Conservation (phyloP, 768 basidiomycete species). For the Lyophyllum atratum region DNA sequence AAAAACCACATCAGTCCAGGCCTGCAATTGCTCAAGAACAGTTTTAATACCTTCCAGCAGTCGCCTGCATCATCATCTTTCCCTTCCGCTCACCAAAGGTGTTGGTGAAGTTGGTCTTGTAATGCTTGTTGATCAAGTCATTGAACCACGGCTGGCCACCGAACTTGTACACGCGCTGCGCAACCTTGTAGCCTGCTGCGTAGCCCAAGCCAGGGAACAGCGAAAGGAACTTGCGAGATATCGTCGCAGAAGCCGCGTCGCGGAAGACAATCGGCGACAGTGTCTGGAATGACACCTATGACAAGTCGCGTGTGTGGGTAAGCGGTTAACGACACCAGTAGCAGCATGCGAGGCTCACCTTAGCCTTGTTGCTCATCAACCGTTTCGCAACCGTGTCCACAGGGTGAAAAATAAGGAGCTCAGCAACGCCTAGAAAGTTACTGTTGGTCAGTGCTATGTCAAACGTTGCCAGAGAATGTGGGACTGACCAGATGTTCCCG, state of each 20-base stretch:
- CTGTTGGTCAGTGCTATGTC: not conserved
- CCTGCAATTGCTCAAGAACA: not conserved
- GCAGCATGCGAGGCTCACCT: slow-evolving; percentile 42
- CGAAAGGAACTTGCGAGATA: slow-evolving; percentile 74
- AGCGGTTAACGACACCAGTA: not conserved
- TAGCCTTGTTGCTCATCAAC: slow-evolving; percentile 95
- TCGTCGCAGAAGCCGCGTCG: slow-evolving; percentile 70
- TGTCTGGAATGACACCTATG: slow-evolving; percentile 61
- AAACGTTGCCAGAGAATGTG: not conserved
- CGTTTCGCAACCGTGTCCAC: slow-evolving; percentile 99
- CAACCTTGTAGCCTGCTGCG: slow-evolving; percentile 96
- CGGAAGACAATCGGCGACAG: slow-evolving; percentile 86
- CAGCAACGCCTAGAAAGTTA: slow-evolving; percentile 74
- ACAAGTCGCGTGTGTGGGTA: not conserved
- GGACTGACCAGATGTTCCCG: slow-evolving; percentile 83
- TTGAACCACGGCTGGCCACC: slow-evolving; percentile 98
- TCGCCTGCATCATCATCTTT: slow-evolving; percentile 94
- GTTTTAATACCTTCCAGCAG: slow-evolving; percentile 78
- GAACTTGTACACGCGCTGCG: slow-evolving; percentile 96
- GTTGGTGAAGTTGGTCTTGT: slow-evolving; percentile 79
- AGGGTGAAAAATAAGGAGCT: slow-evolving; percentile 93
- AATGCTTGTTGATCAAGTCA: slow-evolving; percentile 83
- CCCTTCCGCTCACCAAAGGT: slow-evolving; percentile 93
- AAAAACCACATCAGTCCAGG: slow-evolving; percentile 1
- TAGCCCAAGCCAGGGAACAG: slow-evolving; percentile 99